Percentiles rank a stretch among this genome's conserved stretches.
phyloP scores from a whole-genome alignment of 352 stramenopile species.

The Globisporangium viniferum region DNA sequence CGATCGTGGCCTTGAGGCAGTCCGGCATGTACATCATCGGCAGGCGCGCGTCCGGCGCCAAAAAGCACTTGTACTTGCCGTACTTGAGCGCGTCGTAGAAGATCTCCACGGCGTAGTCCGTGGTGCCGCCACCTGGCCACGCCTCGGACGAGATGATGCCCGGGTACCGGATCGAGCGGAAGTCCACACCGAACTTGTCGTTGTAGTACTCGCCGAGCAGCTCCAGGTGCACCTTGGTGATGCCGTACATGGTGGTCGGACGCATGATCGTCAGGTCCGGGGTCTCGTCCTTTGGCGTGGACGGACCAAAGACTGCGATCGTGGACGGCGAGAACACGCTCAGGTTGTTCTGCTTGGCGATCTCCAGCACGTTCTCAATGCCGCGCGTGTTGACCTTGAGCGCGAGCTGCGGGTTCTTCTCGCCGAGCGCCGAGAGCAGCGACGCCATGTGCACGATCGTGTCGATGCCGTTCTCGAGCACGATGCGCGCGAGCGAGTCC shows the following conservation, averaged over 20 bases:
- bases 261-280: slow-evolving; percentile 90
- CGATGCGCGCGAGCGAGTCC: slow-evolving; percentile 73
- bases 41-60: slow-evolving; percentile 72
- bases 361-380: slow-evolving; percentile 89
- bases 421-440: slow-evolving; percentile 85
- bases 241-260: slow-evolving; percentile 90
- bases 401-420: slow-evolving; percentile 88
- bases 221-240: slow-evolving; percentile 92
- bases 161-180: slow-evolving; percentile 89
- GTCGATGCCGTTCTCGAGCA: slow-evolving; percentile 85
- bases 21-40: slow-evolving; percentile 96
- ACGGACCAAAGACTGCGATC: slow-evolving; percentile 88
- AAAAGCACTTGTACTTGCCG: slow-evolving; percentile 88
- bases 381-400: slow-evolving; percentile 88
- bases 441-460: slow-evolving; percentile 91
- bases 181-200: slow-evolving; percentile 90
- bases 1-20: slow-evolving; percentile 84
- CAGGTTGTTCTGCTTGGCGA: slow-evolving; percentile 85
- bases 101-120: slow-evolving; percentile 93
- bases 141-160: slow-evolving; percentile 89
- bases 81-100: slow-evolving; percentile 90
- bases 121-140: slow-evolving; percentile 79
- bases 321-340: slow-evolving; percentile 89
- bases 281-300: slow-evolving; percentile 80
- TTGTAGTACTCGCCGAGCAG: slow-evolving; percentile 92